Evolutionary conservation across 345 rosid genomes (phyloP).

Genomic region (Draba incana): DNA sequence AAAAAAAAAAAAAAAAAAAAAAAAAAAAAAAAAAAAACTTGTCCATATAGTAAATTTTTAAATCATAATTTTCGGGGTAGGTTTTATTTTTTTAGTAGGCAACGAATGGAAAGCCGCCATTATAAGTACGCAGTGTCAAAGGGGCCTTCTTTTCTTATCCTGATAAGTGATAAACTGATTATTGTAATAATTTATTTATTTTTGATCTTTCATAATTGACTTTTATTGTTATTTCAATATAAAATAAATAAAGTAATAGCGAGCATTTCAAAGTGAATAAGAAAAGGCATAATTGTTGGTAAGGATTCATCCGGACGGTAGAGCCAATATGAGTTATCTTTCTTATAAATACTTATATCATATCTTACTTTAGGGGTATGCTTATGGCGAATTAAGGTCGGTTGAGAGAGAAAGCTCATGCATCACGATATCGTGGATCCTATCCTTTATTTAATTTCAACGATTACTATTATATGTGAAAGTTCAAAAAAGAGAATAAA

Average conservation of each 20-base stretch:
- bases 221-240: slow-evolving; percentile 1
- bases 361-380: slow-evolving; percentile 31
- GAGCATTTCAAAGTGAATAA: slow-evolving; percentile 18
- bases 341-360: slow-evolving; percentile 19
- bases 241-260: slow-evolving; percentile 29
- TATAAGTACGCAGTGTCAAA: slow-evolving; percentile 13
- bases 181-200: slow-evolving; percentile 29
- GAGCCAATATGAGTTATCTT: slow-evolving; percentile 16
- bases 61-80: too few relatives aligned
- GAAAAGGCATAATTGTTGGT: slow-evolving; percentile 31
- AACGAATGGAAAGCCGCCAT: slow-evolving; percentile 35
- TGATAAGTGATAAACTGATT: slow-evolving; percentile 30
- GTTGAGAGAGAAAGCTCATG: slow-evolving; percentile 25
- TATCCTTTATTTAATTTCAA: background rate
- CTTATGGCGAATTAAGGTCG: slow-evolving; percentile 25
- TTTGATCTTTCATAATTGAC: slow-evolving; percentile 31
- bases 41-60: too few relatives aligned
- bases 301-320: slow-evolving; percentile 23
- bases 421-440: slow-evolving; percentile 3
- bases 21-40: too few relatives aligned
- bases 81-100: background rate
- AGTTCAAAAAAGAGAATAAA: slow-evolving; percentile 15
- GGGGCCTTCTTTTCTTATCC: slow-evolving; percentile 35
- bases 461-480: slow-evolving; percentile 1
- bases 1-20: too few relatives aligned